A percentile compares a stretch with the other conserved stretches of the same genome.
phyloP scores from a whole-genome alignment of 148 eudicot species.

The Nyssa sinensis region DNA sequence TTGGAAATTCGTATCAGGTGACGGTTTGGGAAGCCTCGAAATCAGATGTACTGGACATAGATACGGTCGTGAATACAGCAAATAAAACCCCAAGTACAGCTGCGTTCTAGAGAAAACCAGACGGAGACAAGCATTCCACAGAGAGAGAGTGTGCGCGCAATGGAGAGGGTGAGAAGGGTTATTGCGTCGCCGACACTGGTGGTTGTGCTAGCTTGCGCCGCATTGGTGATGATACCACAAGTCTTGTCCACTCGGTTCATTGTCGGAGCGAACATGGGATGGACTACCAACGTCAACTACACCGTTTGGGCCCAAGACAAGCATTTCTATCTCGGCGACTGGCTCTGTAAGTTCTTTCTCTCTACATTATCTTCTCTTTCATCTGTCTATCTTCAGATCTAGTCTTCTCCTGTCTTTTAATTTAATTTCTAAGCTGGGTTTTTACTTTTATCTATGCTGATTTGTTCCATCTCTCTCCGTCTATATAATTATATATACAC shows the following conservation, averaged over 20 bases:
- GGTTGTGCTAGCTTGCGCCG: slow-evolving; percentile 25
- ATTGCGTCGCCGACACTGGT: slow-evolving; percentile 1
- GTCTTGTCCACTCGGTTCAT: slow-evolving; percentile 41
- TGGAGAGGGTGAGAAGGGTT: slow-evolving; percentile 17
- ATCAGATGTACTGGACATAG: no score
- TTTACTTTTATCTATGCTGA: neutral
- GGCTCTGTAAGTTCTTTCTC: slow-evolving; percentile 63
- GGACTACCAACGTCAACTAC: slow-evolving; percentile 58
- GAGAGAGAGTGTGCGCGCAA: neutral
- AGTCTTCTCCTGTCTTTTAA: neutral
- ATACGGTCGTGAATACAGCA: neutral
- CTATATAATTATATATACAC: no score
- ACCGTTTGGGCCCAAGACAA: slow-evolving; percentile 54
- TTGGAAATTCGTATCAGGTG: no score
- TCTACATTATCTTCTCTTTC: neutral
- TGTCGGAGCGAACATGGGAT: slow-evolving; percentile 50
- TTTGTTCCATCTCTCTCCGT: no score
- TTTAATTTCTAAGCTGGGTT: neutral
- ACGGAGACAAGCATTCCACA: no score
- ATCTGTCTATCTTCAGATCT: slow-evolving; percentile 13
- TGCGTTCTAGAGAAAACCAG: neutral
- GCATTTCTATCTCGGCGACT: slow-evolving; percentile 59
- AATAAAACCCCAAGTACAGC: neutral
- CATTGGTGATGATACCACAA: slow-evolving; percentile 35
- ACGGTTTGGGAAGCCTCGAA: no score